These are phyloP conservation scores for Aleurites moluccanus DNA, from an alignment of 441 rosid species.

Conservation along the genomic window DNA sequence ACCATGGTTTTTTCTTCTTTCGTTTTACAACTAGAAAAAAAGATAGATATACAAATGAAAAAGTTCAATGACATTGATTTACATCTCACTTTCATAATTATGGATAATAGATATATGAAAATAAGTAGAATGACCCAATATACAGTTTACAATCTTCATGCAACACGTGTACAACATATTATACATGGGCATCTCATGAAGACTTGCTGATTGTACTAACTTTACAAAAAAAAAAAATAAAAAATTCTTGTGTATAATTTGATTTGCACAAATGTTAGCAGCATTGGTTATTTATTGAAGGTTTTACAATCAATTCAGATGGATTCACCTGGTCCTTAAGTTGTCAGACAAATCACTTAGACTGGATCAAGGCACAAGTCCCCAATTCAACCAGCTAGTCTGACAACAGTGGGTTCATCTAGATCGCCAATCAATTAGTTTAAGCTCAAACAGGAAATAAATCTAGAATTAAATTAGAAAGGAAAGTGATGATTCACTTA, in stretches of 20 bases:
- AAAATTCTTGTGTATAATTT: background rate
- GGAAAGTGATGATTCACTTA: conserved; percentile 30
- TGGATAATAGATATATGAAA: background rate
- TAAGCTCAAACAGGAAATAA: conserved; percentile 18
- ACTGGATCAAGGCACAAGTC: conserved; percentile 26
- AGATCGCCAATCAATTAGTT: conserved; percentile 27
- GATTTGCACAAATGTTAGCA: background rate
- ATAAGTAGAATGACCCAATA: background rate
- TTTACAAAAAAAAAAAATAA: background rate
- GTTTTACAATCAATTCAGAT: conserved; percentile 18
- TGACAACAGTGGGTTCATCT: conserved; percentile 22
- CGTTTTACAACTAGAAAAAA: background rate
- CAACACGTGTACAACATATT: background rate
- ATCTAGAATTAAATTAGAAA: background rate
- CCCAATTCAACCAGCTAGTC: conserved; percentile 24
- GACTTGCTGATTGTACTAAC: background rate
- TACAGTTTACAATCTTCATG: background rate
- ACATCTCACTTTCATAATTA: background rate
- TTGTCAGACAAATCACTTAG: conserved; percentile 21
- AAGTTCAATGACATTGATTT: conserved; percentile 2
- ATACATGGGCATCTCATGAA: background rate
- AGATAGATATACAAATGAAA: background rate
- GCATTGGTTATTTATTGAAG: background rate
- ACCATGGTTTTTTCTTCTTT: background rate
- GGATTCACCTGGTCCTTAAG: conserved; percentile 24